phyloP scores from a whole-genome alignment of 768 basidiomycete genomes.

The Suillus fuscotomentosus region DNA sequence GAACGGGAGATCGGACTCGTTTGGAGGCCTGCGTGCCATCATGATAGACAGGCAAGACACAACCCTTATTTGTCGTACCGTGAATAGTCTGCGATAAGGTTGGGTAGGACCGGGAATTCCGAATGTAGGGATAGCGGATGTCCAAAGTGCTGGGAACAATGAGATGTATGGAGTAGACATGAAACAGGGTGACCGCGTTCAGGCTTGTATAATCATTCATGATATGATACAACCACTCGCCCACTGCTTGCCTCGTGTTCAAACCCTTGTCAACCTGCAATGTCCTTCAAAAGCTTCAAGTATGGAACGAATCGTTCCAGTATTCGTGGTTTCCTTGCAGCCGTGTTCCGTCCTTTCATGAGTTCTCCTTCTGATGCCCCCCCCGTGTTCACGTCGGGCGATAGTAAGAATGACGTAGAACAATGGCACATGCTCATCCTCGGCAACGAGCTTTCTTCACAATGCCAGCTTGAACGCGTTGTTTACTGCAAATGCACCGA shows the following conservation, averaged over 20 bases:
- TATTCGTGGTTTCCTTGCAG: background rate
- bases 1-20: no score
- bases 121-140: no score
- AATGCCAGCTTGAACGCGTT: background rate
- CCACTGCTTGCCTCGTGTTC: background rate
- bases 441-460: background rate
- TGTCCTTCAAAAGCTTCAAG: background rate
- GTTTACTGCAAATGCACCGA: background rate
- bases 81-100: no score
- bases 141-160: no score
- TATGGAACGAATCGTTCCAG: background rate
- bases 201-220: no score
- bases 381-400: background rate
- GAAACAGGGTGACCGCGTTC: background rate
- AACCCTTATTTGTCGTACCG: no score
- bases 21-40: no score
- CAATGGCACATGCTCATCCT: background rate
- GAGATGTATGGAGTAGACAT: no score
- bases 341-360: background rate
- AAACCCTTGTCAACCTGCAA: background rate
- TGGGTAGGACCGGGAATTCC: no score
- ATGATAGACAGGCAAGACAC: no score
- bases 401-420: background rate
- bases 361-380: background rate
- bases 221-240: background rate